Evolutionary conservation across 306 rosid genomes (phyloP).

Genomic region (Carpinus fangiana): DNA sequence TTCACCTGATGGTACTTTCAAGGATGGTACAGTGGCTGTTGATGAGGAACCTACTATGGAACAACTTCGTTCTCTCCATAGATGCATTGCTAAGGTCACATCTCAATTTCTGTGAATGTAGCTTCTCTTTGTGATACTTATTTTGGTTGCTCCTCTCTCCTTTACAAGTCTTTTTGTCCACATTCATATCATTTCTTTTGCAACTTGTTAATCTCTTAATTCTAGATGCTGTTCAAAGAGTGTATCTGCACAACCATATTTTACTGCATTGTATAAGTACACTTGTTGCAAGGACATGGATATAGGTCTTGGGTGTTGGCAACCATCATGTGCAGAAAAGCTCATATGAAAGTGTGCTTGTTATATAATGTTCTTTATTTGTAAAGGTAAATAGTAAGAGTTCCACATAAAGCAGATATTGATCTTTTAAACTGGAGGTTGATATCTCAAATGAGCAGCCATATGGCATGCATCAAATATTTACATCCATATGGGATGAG

Average conservation of each 20-base stretch:
- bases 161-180: constrained; percentile 6
- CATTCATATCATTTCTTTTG: background rate
- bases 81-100: constrained; percentile 89
- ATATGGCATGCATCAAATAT: background rate
- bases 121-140: background rate
- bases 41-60: constrained; percentile 80
- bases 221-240: background rate
- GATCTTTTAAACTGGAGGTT: background rate
- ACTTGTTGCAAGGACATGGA: background rate
- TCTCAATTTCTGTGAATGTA: constrained; percentile 22
- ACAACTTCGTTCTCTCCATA: constrained; percentile 86
- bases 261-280: background rate
- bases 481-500: background rate
- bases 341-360: background rate
- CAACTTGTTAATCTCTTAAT: background rate
- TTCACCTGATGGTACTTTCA: constrained; percentile 72
- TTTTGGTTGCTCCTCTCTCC: background rate
- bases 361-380: background rate
- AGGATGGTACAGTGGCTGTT: constrained; percentile 70
- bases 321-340: background rate
- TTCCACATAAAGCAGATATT: background rate
- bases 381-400: background rate
- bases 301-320: constrained; percentile 1
- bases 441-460: background rate
- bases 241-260: background rate